A percentile compares a stretch with the other conserved stretches of the same genome.
phyloP scores from a whole-genome alignment of 1,139 yeast genomes.

The Geotrichum macrosporum region DNA sequence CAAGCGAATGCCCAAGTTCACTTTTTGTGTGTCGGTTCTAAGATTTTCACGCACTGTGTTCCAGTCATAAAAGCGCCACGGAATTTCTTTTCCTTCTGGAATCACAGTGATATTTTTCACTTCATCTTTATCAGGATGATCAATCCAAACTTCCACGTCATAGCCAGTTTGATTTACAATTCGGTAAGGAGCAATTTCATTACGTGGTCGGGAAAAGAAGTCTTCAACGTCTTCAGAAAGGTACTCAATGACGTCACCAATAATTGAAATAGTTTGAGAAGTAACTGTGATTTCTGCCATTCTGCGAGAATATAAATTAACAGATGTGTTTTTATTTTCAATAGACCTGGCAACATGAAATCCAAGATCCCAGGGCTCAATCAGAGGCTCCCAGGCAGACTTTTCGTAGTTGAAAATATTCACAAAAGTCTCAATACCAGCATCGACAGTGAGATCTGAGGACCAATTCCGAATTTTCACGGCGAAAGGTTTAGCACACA shows the following conservation, averaged over 20 bases:
- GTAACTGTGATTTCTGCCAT: slow-evolving; percentile 79
- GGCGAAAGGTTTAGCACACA: slow-evolving; percentile 71
- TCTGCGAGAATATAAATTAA: slow-evolving; percentile 70
- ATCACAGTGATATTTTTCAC: slow-evolving; percentile 32
- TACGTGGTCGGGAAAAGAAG: slow-evolving; percentile 57
- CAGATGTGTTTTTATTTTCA: slow-evolving; percentile 43
- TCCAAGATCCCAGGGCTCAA: slow-evolving; percentile 85
- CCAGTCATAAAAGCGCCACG: slow-evolving; percentile 98
- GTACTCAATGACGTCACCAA: slow-evolving; percentile 52
- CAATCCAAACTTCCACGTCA: slow-evolving; percentile 73
- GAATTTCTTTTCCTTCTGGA: slow-evolving; percentile 49
- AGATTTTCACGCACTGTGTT: slow-evolving; percentile 74
- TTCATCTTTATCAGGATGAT: slow-evolving; percentile 36
- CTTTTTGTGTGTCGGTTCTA: slow-evolving; percentile 58
- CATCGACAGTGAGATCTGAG: slow-evolving; percentile 61
- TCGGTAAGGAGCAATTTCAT: slow-evolving; percentile 61
- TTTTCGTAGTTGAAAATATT: slow-evolving; percentile 87
- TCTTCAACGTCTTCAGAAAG: slow-evolving; percentile 62
- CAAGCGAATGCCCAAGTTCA: slow-evolving; percentile 58
- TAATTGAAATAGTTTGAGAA: slow-evolving; percentile 53
- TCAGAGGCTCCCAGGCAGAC: slow-evolving; percentile 93
- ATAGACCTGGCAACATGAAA: slow-evolving; percentile 57
- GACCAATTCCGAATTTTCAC: slow-evolving; percentile 83
- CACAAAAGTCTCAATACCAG: slow-evolving; percentile 62
- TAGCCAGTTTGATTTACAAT: slow-evolving; percentile 83